Conservation (phyloP, 225 moss, liverwort and hornwort species). For the Bryum argenteum region DNA sequence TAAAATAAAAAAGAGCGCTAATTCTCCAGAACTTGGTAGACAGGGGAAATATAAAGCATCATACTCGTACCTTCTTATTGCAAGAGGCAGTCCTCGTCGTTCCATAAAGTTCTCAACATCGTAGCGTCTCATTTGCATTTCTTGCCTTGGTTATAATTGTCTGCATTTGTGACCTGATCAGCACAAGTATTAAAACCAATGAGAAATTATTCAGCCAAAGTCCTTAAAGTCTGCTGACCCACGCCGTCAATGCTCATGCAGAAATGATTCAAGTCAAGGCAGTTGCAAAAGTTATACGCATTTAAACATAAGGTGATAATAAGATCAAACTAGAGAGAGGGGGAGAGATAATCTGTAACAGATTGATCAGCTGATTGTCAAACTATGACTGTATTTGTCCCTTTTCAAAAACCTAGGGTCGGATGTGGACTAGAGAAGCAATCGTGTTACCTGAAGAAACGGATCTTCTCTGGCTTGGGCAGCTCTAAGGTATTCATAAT, state of each 20-base stretch:
- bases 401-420: no score
- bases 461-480: constrained; percentile 90
- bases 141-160: constrained; percentile 92
- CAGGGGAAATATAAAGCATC: neutral
- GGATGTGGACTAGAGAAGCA: no score
- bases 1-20: neutral
- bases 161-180: constrained; percentile 97
- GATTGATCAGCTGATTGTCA: neutral
- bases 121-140: constrained; percentile 81
- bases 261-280: neutral
- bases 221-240: neutral
- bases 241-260: neutral
- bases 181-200: constrained; percentile 16
- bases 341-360: neutral
- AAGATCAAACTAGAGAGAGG: neutral
- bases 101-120: constrained; percentile 84
- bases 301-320: no score
- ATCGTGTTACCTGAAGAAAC: constrained; percentile 74
- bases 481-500: constrained; percentile 85
- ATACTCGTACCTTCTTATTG: constrained; percentile 56
- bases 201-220: neutral
- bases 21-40: neutral
- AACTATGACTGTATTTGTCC: no score
- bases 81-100: constrained; percentile 58
- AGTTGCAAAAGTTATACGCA: neutral